Evolutionary conservation across 78 protist genomes (phyloP), one percentile per base, ranked within the genome.

Genomic region (Pigoraptor vietnamica): DNA sequence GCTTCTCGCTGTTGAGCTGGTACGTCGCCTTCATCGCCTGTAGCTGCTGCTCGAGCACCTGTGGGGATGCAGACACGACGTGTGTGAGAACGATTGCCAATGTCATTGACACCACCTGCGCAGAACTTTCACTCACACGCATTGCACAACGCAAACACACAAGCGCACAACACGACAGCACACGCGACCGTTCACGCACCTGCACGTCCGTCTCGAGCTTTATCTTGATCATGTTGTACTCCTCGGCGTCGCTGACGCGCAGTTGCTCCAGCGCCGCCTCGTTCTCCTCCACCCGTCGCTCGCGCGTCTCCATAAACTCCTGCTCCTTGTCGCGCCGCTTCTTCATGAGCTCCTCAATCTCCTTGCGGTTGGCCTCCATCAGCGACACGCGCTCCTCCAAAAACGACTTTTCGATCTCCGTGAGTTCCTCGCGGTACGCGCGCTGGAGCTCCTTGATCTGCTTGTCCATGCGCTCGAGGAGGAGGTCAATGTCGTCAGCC

Each of bases 1-100:
- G 95, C 93, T 95, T 95, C 92, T 97, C 96, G 36, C 90, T 87
- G 94, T 95, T 97, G 82, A 97, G 95, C 79, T 40, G 92, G 38
- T 86, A 92, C 36, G 39, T 55, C 24, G 96, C 94, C 37, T 37
- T 2, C 95, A 95, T 91, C 67, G 83, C 95, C 55, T 93, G 93
- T 37, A 92, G 92, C 91, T 95, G 94, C 88, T 94, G 95, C 90
- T 93, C 92, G n/a, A 94, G 93, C 40, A 25, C 82, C 95, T 93
- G 95, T 56, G 92, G 91, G 87, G 92, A 89, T 9, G 92, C n/a
- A 1, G 9, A 48, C 23, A 34, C 25, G 56, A 14, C 56, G 56
- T 40, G 56, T 40, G 2, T 2, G 37, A 1, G 33, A 1, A 37
- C 23, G 2, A 23, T 14, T 32, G 34, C 0, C 37, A 14, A 6